Evolutionary conservation across 2,329 filamentous ascomycete species (phyloP).

Genomic region (Botrytis galanthina): DNA sequence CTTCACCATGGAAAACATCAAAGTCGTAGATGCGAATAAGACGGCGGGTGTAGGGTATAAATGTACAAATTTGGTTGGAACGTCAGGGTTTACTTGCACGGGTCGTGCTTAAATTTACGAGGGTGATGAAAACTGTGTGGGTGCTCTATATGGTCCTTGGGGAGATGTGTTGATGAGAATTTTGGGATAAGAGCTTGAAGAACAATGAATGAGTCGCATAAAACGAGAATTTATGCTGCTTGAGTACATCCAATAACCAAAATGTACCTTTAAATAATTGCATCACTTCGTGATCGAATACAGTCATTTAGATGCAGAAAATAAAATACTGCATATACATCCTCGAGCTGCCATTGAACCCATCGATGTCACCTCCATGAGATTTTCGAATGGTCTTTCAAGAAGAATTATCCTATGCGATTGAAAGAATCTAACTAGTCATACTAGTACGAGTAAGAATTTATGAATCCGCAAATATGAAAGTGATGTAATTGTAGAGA

Average conservation of each 20-base stretch:
- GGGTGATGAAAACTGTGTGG: background rate
- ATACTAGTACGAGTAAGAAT: background rate
- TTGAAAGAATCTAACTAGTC: background rate
- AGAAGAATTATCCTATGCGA: background rate
- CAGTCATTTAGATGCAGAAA: background rate
- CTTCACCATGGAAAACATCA: slow-evolving; percentile 11
- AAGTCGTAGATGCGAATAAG: background rate
- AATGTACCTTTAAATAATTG: background rate
- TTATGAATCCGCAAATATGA: too few species aligned
- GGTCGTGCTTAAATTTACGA: background rate
- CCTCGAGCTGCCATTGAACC: background rate
- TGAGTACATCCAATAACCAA: background rate
- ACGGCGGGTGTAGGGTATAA: slow-evolving; percentile 4
- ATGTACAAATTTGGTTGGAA: slow-evolving; percentile 14
- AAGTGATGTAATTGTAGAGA: too few species aligned
- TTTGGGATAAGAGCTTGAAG: background rate
- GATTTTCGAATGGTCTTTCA: background rate
- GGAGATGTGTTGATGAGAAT: background rate
- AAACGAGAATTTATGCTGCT: background rate
- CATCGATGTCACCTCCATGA: background rate
- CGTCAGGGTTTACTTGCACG: slow-evolving; percentile 9
- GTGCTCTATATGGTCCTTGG: background rate
- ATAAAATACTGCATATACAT: background rate
- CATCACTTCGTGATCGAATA: background rate
- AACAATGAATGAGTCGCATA: background rate